Base-by-base conservation (phyloP, 768 basidiomycete genomes). In the Tylopilus sp. region DNA sequence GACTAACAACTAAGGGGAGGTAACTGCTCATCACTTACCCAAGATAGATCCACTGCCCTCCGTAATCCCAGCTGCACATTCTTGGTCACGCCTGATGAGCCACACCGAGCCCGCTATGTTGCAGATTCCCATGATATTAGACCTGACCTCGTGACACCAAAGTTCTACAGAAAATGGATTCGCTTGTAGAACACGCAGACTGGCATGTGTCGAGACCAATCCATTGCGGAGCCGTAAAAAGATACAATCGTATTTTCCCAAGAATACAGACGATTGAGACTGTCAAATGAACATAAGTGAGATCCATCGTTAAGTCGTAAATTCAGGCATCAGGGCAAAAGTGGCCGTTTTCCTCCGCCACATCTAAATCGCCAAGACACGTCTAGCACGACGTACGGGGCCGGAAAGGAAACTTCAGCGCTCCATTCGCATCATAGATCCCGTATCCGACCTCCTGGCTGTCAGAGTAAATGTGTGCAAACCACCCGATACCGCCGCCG, bases 381-480 rank as follows among this genome's bases (percentile, higher is more conserved):
- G 25, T 21, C 57, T 68, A 88, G 65, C 85, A 87, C 6, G 73
- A 73, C 6, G 81, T 85, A 50, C 74, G 77, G 0, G 86, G 85
- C 17, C 66, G 69, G 62, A 88, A 88, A 5, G 72, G 67, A 62
- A 88, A 86, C 69, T 89, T 88, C 53, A 75, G 56, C 20, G 63
- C 59, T n/a, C 81, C 80, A 28, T 71, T 65, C 1, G 36, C 55
- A 28, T 76, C 67, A 58, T 85, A 85, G 46, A 89, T 78, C 7
- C 87, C 88, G 59, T 90, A 90, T 10, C 87, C 87, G 15, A 82
- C 80, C 44, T 76, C 76, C 66, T 81, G 76, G 52, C 66, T 52
- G 60, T 88, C 88, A 2, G 82, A 81, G 60, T 88, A 89, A 47
- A 89, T 82, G 63, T 90, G 88, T 23, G 85, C 85, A 59, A 91